These are phyloP conservation scores for Achaetomiella virescens DNA, from an alignment of 495 filamentous ascomycete species.

Conservation along the genomic window DNA sequence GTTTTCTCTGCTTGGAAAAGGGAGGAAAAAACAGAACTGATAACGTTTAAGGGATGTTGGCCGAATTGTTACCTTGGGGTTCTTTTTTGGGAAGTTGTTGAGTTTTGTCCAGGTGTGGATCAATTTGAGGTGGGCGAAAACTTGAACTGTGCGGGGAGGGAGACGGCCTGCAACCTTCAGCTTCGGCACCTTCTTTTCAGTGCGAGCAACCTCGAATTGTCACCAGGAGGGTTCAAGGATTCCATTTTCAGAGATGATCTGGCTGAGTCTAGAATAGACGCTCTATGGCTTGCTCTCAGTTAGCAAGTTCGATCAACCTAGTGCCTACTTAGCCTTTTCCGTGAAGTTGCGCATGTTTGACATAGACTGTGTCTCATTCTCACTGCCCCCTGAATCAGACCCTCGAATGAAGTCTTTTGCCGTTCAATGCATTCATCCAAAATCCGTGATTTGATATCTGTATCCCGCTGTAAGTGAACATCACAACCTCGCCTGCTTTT, in stretches of 20 bases:
- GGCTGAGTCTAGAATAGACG: too few relatives aligned
- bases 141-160: conserved; percentile 1
- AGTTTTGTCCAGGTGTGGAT: conserved; percentile 3
- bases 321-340: too few relatives aligned
- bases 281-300: too few relatives aligned
- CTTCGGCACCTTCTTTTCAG: not conserved
- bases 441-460: not conserved
- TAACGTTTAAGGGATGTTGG: not conserved
- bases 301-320: too few relatives aligned
- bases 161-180: not conserved
- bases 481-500: conserved; percentile 6
- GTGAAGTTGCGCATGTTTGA: too few relatives aligned
- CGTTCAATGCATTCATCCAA: not conserved
- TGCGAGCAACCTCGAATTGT: too few relatives aligned
- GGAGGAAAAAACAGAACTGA: not conserved
- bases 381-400: too few relatives aligned
- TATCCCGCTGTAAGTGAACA: conserved; percentile 6
- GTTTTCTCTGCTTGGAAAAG: not conserved
- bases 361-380: too few relatives aligned
- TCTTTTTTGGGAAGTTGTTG: conserved; percentile 1
- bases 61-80: not conserved
- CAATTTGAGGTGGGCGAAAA: not conserved
- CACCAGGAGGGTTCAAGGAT: too few relatives aligned
- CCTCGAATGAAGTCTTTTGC: too few relatives aligned
- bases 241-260: too few relatives aligned